Percentiles rank a stretch among this genome's conserved stretches.
Conservation (phyloP, 2,329 filamentous ascomycete genomes). For the Helotiales sp. region DNA sequence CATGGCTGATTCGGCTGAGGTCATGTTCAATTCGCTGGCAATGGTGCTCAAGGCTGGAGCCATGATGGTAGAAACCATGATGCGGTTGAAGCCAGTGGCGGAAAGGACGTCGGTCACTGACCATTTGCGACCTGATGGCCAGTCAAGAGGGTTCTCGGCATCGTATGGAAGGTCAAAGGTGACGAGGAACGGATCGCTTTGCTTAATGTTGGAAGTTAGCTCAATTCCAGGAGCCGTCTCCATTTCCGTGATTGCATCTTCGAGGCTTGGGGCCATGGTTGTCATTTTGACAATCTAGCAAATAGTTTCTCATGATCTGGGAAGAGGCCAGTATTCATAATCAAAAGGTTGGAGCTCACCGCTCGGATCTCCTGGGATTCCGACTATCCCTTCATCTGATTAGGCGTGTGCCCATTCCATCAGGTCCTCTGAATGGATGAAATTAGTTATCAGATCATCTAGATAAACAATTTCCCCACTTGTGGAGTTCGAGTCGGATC, state of each 20-base stretch:
- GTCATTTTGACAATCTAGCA: too few relatives aligned
- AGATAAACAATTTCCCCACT: too few relatives aligned
- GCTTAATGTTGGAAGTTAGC: background rate
- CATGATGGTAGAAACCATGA: conserved; percentile 54
- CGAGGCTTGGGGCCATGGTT: too few relatives aligned
- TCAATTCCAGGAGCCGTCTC: background rate
- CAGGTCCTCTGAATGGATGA: too few relatives aligned
- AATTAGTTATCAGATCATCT: too few relatives aligned
- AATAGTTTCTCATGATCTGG: too few relatives aligned
- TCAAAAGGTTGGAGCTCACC: too few relatives aligned
- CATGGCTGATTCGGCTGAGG: conserved; percentile 46
- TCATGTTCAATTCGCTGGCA: conserved; percentile 52
- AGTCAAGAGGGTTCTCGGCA: conserved; percentile 47
- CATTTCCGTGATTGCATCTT: background rate
- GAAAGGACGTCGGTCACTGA: conserved; percentile 48
- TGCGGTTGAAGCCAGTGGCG: conserved; percentile 49
- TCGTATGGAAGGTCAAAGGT: conserved; percentile 30
- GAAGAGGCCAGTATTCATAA: too few relatives aligned
- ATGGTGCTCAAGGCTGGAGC: conserved; percentile 52
- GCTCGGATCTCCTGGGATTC: too few relatives aligned
- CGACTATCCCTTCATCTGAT: too few relatives aligned
- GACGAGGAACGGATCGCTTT: conserved; percentile 20
- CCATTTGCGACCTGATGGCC: conserved; percentile 43
- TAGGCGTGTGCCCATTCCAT: too few relatives aligned
- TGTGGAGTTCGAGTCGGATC: too few relatives aligned